These are phyloP conservation scores for Nakazawaea ernobii DNA, from an alignment of 805 yeast genomes.

Conservation along the genomic window DNA sequence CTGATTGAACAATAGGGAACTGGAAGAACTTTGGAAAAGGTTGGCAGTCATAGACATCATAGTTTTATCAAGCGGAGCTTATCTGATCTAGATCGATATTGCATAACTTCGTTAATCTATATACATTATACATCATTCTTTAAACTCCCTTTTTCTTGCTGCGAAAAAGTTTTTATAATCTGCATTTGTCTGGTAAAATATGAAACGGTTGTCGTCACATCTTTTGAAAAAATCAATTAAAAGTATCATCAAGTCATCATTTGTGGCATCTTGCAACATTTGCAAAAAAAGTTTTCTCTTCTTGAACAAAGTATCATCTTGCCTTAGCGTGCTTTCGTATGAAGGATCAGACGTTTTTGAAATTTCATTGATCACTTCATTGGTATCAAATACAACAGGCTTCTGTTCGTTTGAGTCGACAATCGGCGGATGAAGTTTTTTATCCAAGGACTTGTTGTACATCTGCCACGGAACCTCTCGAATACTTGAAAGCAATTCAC, in stretches of 20 bases:
- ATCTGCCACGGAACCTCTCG: background rate
- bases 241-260: conserved; percentile 2
- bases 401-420: background rate
- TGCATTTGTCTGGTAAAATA: background rate
- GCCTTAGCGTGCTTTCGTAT: background rate
- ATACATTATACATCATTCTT: background rate
- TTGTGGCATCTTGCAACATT: conserved; percentile 4
- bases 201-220: background rate
- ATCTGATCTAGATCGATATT: background rate
- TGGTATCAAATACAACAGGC: background rate
- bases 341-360: background rate
- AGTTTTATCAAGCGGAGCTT: background rate
- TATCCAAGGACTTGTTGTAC: background rate
- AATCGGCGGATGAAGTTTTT: background rate
- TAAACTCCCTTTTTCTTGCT: background rate
- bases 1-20: too few species aligned
- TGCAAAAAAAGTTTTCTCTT: conserved; percentile 3
- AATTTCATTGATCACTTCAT: background rate
- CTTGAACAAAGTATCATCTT: background rate
- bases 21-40: too few species aligned
- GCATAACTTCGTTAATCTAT: conserved; percentile 1
- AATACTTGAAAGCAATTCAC: background rate
- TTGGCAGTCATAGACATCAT: background rate
- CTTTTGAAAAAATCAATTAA: conserved; percentile 3
- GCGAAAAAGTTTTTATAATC: background rate